A percentile compares a stretch with the other conserved stretches of the same genome.
phyloP scores from a whole-genome alignment of 805 yeast genomes.

The Kockiozyma suomiensis region DNA sequence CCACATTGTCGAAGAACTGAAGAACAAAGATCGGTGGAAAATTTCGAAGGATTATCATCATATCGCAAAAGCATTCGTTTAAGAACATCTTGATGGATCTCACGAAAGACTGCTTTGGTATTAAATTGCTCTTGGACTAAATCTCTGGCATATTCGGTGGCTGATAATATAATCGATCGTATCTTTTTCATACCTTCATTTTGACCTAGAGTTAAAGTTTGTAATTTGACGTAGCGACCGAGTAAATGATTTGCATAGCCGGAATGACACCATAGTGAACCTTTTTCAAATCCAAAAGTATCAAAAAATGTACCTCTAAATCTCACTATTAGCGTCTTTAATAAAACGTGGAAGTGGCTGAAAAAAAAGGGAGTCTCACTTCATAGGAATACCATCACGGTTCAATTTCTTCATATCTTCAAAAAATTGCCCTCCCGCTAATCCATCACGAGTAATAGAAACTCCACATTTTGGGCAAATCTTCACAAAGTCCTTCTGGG shows the following conservation, averaged over 20 bases:
- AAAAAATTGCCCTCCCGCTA: constrained; percentile 12
- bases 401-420: not conserved
- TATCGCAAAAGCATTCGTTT: constrained; percentile 25
- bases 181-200: not conserved
- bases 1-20: constrained; percentile 34
- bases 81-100: constrained; percentile 1
- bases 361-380: not conserved
- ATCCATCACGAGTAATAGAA: not conserved
- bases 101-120: not conserved
- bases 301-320: constrained; percentile 15
- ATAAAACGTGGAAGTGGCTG: too few relatives aligned
- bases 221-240: not conserved
- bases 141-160: not conserved
- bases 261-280: not conserved
- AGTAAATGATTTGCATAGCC: not conserved
- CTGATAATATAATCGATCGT: not conserved
- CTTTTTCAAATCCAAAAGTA: not conserved
- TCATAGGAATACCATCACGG: constrained; percentile 8
- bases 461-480: constrained; percentile 11
- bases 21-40: constrained; percentile 23
- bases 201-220: not conserved
- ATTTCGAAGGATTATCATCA: constrained; percentile 28
- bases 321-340: not conserved
- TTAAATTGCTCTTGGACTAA: not conserved
- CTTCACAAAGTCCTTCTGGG: constrained; percentile 7